Percentiles rank a stretch among this genome's conserved stretches.
These are phyloP conservation scores for Peronospora destructor DNA, from an alignment of 352 stramenopile species.

Conservation along the genomic window DNA sequence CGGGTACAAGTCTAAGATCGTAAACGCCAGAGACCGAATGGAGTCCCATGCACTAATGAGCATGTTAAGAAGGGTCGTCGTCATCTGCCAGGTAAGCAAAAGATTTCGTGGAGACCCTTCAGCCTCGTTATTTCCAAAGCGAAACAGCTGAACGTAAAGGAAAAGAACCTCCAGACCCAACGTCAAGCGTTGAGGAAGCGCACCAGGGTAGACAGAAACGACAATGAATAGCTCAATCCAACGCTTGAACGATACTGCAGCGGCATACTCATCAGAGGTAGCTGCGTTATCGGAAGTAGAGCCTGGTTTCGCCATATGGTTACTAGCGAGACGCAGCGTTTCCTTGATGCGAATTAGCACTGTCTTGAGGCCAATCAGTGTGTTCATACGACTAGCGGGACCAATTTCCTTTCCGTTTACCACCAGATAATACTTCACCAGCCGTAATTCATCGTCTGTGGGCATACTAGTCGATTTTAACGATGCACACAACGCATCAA, in stretches of 20 bases:
- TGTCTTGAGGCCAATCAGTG: conserved; percentile 66
- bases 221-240: conserved; percentile 70
- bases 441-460: conserved; percentile 38
- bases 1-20: conserved; percentile 65
- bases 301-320: conserved; percentile 20
- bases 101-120: conserved; percentile 18
- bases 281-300: neutral
- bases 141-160: conserved; percentile 69
- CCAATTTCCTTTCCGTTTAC: conserved; percentile 71
- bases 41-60: conserved; percentile 77
- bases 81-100: conserved; percentile 52
- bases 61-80: conserved; percentile 67
- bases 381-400: conserved; percentile 57
- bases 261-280: conserved; percentile 20
- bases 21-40: conserved; percentile 59
- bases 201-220: conserved; percentile 52
- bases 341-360: conserved; percentile 74
- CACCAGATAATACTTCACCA: conserved; percentile 64
- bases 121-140: conserved; percentile 21
- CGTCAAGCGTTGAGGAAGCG: conserved; percentile 62
- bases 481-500: conserved; percentile 71
- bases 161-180: conserved; percentile 65
- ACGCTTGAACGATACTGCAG: conserved; percentile 43
- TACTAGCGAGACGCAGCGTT: conserved; percentile 45
- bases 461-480: conserved; percentile 78